Evolutionary conservation across 2,329 filamentous ascomycete genomes (phyloP).

Genomic region (Coniochaeta ligniaria): DNA sequence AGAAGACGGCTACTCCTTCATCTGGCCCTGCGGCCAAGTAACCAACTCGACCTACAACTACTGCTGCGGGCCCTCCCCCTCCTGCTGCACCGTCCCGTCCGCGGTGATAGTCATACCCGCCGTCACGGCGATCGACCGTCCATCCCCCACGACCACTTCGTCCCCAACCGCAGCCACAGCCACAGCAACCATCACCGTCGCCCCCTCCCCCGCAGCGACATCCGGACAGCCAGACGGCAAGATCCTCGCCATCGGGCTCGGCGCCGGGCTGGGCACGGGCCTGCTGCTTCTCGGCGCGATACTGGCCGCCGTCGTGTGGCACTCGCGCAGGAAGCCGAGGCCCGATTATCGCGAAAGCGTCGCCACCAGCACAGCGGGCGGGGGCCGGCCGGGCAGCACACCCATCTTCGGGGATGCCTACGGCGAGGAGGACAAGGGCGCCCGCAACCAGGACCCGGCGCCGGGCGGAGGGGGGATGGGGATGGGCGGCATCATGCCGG

Average conservation of each 20-base stretch:
- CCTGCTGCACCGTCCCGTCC: slow-evolving; percentile 2
- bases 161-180: neutral
- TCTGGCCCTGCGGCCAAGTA: slow-evolving; percentile 4
- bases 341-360: neutral
- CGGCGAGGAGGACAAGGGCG: neutral
- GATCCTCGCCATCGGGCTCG: slow-evolving; percentile 4
- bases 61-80: slow-evolving; percentile 5
- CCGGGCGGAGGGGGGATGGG: neutral
- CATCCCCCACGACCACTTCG: neutral
- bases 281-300: slow-evolving; percentile 1
- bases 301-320: neutral
- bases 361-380: neutral
- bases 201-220: neutral
- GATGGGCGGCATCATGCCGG: neutral
- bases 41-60: slow-evolving; percentile 6
- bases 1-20: slow-evolving; percentile 5
- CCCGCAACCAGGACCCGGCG: neutral
- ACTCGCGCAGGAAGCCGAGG: neutral
- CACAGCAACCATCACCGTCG: neutral
- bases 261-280: slow-evolving; percentile 2
- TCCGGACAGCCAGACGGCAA: neutral
- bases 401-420: neutral
- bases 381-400: neutral
- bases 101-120: neutral
- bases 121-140: slow-evolving; percentile 3